Conservation (phyloP, 2,329 filamentous ascomycete genomes). For the Metarhizium rileyi region DNA sequence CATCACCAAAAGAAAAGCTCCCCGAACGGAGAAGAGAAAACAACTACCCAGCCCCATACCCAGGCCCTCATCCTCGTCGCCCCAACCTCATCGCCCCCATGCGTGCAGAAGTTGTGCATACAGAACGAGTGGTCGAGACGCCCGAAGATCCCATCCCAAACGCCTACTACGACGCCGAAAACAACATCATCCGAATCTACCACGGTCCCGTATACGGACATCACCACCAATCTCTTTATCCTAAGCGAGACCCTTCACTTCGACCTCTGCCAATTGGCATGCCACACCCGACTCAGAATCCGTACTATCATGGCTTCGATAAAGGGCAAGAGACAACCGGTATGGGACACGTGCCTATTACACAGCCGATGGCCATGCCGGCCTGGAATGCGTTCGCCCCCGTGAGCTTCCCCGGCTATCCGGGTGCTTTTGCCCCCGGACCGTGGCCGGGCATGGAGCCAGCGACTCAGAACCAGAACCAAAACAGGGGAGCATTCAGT, state of each 20-base stretch:
- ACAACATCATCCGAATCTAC: conserved; percentile 45
- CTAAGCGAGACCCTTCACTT: conserved; percentile 21
- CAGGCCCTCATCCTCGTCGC: conserved; percentile 22
- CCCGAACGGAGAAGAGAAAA: conserved; percentile 10
- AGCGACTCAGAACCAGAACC: neutral
- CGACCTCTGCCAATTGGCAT: conserved; percentile 30
- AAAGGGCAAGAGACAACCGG: conserved; percentile 5
- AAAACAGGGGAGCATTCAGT: conserved; percentile 11
- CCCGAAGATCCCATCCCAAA: conserved; percentile 47
- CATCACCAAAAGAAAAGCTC: conserved; percentile 2
- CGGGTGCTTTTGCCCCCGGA: conserved; percentile 4
- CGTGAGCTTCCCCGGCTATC: conserved; percentile 11
- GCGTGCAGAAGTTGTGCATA: conserved; percentile 39
- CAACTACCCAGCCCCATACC: conserved; percentile 19
- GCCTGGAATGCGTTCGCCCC: conserved; percentile 14
- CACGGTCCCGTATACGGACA: conserved; percentile 47
- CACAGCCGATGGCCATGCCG: conserved; percentile 18
- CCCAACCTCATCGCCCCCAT: conserved; percentile 39
- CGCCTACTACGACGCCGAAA: conserved; percentile 45
- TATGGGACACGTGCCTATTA: conserved; percentile 20
- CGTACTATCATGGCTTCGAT: conserved; percentile 31
- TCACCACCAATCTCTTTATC: conserved; percentile 35
- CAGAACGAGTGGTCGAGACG: conserved; percentile 45
- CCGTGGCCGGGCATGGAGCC: neutral
- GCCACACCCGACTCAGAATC: conserved; percentile 33